These are phyloP conservation scores for Aeminium ludgeri DNA, from an alignment of 495 filamentous ascomycete species.

Conservation along the genomic window DNA sequence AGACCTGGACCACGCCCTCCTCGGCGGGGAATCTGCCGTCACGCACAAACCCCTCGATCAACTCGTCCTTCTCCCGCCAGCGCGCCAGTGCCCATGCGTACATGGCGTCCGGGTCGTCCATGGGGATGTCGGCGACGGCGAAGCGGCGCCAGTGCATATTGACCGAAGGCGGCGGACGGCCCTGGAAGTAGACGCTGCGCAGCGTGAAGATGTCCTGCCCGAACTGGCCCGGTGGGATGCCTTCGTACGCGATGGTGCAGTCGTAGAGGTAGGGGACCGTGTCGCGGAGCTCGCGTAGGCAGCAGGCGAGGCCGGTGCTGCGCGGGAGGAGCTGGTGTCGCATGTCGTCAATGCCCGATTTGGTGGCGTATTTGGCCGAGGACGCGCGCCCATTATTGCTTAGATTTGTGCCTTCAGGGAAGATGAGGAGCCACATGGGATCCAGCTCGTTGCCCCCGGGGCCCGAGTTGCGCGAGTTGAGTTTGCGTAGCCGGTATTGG, in stretches of 20 bases:
- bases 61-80: conserved; percentile 65
- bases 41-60: conserved; percentile 52
- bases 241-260: conserved; percentile 73
- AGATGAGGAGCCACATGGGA: conserved; percentile 77
- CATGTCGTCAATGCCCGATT: conserved; percentile 46
- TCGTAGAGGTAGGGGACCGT: conserved; percentile 72
- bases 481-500: conserved; percentile 48
- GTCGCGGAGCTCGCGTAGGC: conserved; percentile 49
- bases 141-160: conserved; percentile 78
- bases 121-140: conserved; percentile 44
- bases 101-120: conserved; percentile 44
- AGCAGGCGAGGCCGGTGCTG: conserved; percentile 60
- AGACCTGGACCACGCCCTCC: conserved; percentile 27
- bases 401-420: conserved; percentile 70
- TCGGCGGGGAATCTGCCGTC: conserved; percentile 57
- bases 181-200: conserved; percentile 54
- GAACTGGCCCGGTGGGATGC: conserved; percentile 53
- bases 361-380: conserved; percentile 52
- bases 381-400: conserved; percentile 44
- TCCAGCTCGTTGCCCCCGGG: conserved; percentile 37
- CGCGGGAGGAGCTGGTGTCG: conserved; percentile 55
- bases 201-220: conserved; percentile 66
- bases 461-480: conserved; percentile 37
- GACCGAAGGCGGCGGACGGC: conserved; percentile 62
- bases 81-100: conserved; percentile 56